phyloP scores from a whole-genome alignment of 371 early-diverging fungal genomes.

The Entomophthora muscae region DNA sequence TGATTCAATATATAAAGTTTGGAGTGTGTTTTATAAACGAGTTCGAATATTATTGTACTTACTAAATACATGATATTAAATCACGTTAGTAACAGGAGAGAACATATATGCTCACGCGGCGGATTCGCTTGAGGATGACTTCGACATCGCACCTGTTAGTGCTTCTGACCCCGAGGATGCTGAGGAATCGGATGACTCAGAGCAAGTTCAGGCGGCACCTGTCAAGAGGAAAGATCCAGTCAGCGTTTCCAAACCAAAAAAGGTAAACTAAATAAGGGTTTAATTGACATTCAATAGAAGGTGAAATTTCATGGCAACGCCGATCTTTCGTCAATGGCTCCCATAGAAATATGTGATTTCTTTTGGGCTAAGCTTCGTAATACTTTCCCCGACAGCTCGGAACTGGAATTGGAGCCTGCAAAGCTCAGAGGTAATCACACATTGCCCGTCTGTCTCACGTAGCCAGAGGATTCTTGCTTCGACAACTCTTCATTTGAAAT shows the following conservation, averaged over 20 bases:
- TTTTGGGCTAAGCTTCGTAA: background rate
- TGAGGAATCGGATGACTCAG: background rate
- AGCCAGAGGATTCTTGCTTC: background rate
- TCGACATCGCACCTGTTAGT: background rate
- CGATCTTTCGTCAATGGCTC: background rate
- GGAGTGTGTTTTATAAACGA: background rate
- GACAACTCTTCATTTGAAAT: background rate
- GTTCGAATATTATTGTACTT: background rate
- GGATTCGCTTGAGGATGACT: background rate
- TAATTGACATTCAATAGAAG: background rate
- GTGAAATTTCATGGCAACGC: background rate
- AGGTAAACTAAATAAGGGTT: background rate
- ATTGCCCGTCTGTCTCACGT: background rate
- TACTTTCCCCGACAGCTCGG: background rate
- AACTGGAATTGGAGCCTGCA: background rate
- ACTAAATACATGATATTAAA: background rate
- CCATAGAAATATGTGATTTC: background rate
- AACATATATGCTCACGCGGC: background rate
- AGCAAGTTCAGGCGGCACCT: background rate
- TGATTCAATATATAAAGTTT: no score
- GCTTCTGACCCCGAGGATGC: background rate
- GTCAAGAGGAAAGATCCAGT: background rate
- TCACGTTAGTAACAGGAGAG: background rate
- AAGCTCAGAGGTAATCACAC: background rate
- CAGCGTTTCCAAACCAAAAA: background rate